Conservation (phyloP, 495 filamentous ascomycete genomes). For the Xylaria nigripes region DNA sequence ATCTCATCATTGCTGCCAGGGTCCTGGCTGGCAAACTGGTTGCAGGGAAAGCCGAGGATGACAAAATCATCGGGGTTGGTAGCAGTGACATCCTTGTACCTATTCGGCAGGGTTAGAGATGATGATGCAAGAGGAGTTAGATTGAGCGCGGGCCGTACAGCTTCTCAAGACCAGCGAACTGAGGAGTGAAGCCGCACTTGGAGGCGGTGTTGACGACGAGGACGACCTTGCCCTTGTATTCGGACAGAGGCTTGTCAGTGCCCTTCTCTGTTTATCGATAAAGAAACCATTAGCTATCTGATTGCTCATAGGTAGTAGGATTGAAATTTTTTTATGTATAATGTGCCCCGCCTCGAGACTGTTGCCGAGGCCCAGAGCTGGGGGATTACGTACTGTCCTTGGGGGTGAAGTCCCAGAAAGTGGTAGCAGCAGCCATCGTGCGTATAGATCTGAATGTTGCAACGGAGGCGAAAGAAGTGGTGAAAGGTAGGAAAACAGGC, state of each 20-base stretch:
- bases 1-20: constrained; percentile 85
- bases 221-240: constrained; percentile 81
- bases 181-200: constrained; percentile 98
- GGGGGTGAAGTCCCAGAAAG: constrained; percentile 86
- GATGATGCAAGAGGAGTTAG: neutral
- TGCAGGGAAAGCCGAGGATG: constrained; percentile 95
- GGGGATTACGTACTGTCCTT: constrained; percentile 57
- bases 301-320: neutral
- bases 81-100: constrained; percentile 64
- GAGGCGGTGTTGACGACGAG: constrained; percentile 97
- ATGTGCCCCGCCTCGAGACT: neutral
- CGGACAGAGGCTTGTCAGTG: constrained; percentile 54
- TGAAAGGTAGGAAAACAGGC: constrained; percentile 4
- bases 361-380: constrained; percentile 4
- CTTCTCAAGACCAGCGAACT: constrained; percentile 84
- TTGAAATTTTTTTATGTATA: neutral
- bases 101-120: neutral
- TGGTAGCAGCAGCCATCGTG: constrained; percentile 81
- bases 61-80: constrained; percentile 66
- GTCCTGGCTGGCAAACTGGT: constrained; percentile 91
- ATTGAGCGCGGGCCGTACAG: constrained; percentile 31
- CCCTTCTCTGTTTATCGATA: constrained; percentile 57
- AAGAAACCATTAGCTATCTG: neutral
- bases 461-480: neutral
- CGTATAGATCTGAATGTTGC: constrained; percentile 11